Percentiles rank a stretch among this genome's conserved stretches.
These are phyloP conservation scores for Monosporascus sp. DNA, from an alignment of 2,329 filamentous ascomycete species.

Conservation along the genomic window DNA sequence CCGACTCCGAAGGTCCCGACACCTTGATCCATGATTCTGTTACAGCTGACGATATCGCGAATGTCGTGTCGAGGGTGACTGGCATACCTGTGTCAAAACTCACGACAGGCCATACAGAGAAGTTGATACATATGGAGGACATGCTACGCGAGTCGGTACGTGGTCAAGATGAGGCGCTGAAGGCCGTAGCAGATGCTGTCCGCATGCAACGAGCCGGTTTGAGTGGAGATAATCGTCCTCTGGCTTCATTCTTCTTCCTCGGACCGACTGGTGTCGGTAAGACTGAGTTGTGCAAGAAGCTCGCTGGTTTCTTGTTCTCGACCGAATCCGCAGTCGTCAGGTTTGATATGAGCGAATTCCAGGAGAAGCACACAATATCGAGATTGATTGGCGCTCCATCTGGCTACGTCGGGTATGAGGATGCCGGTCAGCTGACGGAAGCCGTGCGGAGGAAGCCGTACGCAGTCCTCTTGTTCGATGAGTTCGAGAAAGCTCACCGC, in stretches of 20 bases:
- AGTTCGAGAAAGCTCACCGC: slow-evolving; percentile 95
- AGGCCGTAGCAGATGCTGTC: slow-evolving; percentile 86
- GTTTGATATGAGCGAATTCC: slow-evolving; percentile 98
- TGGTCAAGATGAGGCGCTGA: slow-evolving; percentile 90
- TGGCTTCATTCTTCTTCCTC: slow-evolving; percentile 96
- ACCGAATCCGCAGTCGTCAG: slow-evolving; percentile 85
- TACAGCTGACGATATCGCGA: slow-evolving; percentile 90
- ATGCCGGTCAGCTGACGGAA: slow-evolving; percentile 92
- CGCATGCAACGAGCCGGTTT: slow-evolving; percentile 89
- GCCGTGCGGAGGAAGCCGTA: slow-evolving; percentile 93
- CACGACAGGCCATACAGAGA: slow-evolving; percentile 89
- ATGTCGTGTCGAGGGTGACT: slow-evolving; percentile 83
- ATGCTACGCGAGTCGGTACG: slow-evolving; percentile 76
- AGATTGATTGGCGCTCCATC: slow-evolving; percentile 88
- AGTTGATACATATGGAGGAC: slow-evolving; percentile 94
- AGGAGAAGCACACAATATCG: slow-evolving; percentile 94
- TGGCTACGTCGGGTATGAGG: slow-evolving; percentile 94
- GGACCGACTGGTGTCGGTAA: slow-evolving; percentile 96
- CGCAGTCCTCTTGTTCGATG: slow-evolving; percentile 89
- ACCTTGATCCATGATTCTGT: slow-evolving; percentile 87
- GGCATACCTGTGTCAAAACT: slow-evolving; percentile 91
- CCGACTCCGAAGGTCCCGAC: slow-evolving; percentile 32
- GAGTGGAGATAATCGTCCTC: slow-evolving; percentile 82
- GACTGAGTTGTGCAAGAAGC: slow-evolving; percentile 94
- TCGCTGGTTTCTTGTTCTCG: slow-evolving; percentile 88